Evolutionary conservation across 805 yeast genomes (phyloP), one percentile per base, ranked within the genome.

Genomic region (Ascoidea tarda): DNA sequence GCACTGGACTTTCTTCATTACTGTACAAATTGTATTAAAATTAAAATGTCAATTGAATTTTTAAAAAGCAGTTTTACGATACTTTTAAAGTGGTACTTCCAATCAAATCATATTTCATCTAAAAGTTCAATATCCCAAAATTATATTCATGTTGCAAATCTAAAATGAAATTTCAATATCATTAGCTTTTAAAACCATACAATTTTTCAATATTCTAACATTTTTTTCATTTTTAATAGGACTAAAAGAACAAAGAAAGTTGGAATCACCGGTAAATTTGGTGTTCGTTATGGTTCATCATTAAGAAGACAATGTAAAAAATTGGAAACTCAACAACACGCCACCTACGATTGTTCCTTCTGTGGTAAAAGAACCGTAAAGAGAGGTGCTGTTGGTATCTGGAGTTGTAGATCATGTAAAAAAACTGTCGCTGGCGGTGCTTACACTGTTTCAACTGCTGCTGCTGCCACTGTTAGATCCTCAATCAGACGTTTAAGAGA

Each of bases 241-340:
- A 87, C 99, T 78, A 93, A 95, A 81, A 91, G 99, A 87, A 93
- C 99, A 68, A 93, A 93, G 95, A 93, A 93, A 88, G 99, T 93
- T 75, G 99, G 99, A 78, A 93, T 93, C 83, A 93, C 99, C 76
- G 99, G 99, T 84, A 95, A 95, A 82, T 93, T 88, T 84, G 99
- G 99, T 88, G 97, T 93, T 80, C 90, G 99, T 84, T 93, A 93
- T 82, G 96, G 99, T 90, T 91, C 99, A 69, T 95, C 99, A 63
- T 82, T 93, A 77, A 91, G 99, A 86, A 88, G 98, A 80, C 97
- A 89, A 79, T 87, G 96, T 82, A 90, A 90, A 85, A 93, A 93
- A 82, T 81, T 93, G 77, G 99, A 95, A 81, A 84, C 88, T 70
- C 97, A 89, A 78, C 97, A 90, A 76, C 99, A 91, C 78, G 86